Evolutionary conservation across 2,329 filamentous ascomycete species (phyloP), one percentile per base, ranked within the genome.

Genomic region (Pseudogymnoascus sp.): DNA sequence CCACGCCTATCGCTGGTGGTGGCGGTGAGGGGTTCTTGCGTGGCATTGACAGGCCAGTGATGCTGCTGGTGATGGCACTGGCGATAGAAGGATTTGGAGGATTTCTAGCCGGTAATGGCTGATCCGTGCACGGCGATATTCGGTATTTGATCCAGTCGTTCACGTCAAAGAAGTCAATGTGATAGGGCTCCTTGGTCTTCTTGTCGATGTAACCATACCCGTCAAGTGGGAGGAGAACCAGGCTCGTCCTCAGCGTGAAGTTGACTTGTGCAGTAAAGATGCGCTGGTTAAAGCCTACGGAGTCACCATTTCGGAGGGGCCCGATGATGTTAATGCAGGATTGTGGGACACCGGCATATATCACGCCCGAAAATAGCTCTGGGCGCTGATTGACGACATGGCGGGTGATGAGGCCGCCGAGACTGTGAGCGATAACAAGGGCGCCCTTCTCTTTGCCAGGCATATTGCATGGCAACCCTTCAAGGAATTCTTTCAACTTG

Each of bases 261-360:
- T 96, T 96, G 69, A 96, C 92, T 71, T 94, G 90, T 0, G 93
- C 92, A 0, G 92, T 96, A 14, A 97, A 81, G 0, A 97, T 88
- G 67, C 91, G 90, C 65, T 92, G 92, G 70, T 92, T 96, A 64
- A 97, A 80, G 0, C 96, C 81, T 0, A 97, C 92, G 16, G 92
- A 90, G 71, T 97, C 92, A n/a, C 92, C 92, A 69, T 96, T 93
- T 37, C 92, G 86, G 11, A 97, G 75, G 0, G 92, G 92, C 0
- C 93, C 93, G 3, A 97, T 81, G 61, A 96, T 94, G 72, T 96
- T 97, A 72, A 97, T 85, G 72, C 92, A 96, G 62, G 89, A 84
- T 68, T 93, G 88, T 0, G 92, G 92, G 1, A 88, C 86, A 7
- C 92, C 93, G 1, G 90, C 92, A 71, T 91, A 97, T 1, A 96